Base-by-base conservation (phyloP, 2,329 filamentous ascomycete species). In the Colletotrichum plurivorum region DNA sequence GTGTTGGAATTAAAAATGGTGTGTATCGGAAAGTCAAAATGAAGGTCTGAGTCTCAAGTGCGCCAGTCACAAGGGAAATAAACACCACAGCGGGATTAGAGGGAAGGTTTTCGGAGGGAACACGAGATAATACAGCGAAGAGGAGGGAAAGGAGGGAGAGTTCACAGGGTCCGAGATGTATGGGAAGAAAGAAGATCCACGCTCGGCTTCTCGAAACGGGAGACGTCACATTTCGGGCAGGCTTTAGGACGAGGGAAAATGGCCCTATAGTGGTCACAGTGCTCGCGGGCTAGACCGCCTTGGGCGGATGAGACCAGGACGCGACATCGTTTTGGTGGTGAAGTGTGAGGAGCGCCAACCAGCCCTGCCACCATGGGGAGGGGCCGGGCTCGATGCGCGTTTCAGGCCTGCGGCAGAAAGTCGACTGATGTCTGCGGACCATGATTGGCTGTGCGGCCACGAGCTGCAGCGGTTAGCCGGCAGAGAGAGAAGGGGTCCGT, bases 161-260 rank as follows among this genome's bases (percentile, higher is more conserved):
- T 46, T 67, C 31, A 49, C 51, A 39, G 41, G 54, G 54, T 13
- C 25, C 61, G 56, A 60, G 46, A 68, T 69, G 62, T 67, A 67
- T 49, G 18, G 58, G 39, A 31, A 51, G 54, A 52, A 31, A 65
- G 63, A 31, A 65, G 63, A 63, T 63, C 68, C 45, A 36, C 31
- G 61, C 59, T 62, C 46, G 61, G 70, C 68, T 63, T 69, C 67
- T 73, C 73, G 74, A 78, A 76, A 77, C 75, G 66, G 70, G 66
- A 72, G 70, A 71, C 70, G 76, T 76, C 73, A 75, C 72, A 75
- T 57, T 36, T 66, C 65, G 60, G 63, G 58, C 45, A 46, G 57
- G 57, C 62, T 64, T 39, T 69, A 54, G 74, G 73, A 71, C 67
- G 71, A 69, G 67, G 56, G 70, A 59, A 58, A 62, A 62, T 57